Evolutionary conservation across 2,329 filamentous ascomycete genomes (phyloP), one percentile per base, ranked within the genome.

Genomic region (Colletotrichum chlorophyti): DNA sequence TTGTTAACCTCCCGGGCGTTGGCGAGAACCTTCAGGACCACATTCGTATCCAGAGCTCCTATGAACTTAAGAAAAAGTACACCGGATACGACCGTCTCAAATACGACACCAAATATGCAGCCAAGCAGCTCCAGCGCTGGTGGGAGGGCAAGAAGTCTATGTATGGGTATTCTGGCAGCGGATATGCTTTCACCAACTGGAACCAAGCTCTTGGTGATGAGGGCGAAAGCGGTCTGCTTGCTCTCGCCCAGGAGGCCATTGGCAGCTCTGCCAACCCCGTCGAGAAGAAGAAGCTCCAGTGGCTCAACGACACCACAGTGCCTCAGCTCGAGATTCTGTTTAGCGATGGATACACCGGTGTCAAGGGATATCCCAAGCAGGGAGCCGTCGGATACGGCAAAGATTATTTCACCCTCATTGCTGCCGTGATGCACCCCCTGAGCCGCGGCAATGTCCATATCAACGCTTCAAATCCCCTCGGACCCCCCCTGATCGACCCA

Each of bases 1-100:
- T 83, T 14, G 69, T 76, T 0, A 76, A 87, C 61, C 74, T 83
- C 1, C 84, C 83, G 0, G 83, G 83, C 12, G 84, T 89, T 1
- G 86, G 71, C 0, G 65, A 70, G 4, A 72, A 72, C 23, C 65
- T 73, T 1, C 71, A 74, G 46, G 72, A 74, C 23, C 72, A 74
- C 26, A 65, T 67, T 1, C 68, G 71, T 17, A 66, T 75, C 6
- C 65, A 67, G 37, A 66, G 65, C 6, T 68, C 68, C 1, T 75
- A 75, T 58, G 66, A 74, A 53, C 65, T 74, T 32, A 69, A 67
- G 38, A 55, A 65, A 23, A 63, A 68, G 19, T 71, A 66, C 64
- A 65, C 57, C 7, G 69, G 70, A 3, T 65, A 67, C 24, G 72
- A 74, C 63, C 58, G 62, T 15, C 62, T 74, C 15, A 63, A 63